Evolutionary conservation across 2,329 filamentous ascomycete species (phyloP).

Genomic region (Lizonia empirigonia): DNA sequence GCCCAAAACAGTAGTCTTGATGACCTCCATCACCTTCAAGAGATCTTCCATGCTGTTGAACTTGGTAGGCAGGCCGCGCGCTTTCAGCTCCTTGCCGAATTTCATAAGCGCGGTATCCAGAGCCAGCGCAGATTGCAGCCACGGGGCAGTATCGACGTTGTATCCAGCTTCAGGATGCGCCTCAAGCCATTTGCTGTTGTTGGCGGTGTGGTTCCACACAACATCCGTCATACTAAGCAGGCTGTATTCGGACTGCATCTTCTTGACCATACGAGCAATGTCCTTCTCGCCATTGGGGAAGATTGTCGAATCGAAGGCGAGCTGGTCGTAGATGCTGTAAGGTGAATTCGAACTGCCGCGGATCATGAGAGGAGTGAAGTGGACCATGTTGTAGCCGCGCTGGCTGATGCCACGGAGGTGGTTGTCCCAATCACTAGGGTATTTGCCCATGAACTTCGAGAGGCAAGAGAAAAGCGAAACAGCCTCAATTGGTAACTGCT

Average conservation of each 20-base stretch:
- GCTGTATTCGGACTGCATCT: slow-evolving; percentile 82
- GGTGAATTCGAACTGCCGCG: slow-evolving; percentile 92
- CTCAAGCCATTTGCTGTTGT: slow-evolving; percentile 93
- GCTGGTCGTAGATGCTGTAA: slow-evolving; percentile 94
- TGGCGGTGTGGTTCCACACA: slow-evolving; percentile 95
- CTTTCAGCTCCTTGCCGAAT: slow-evolving; percentile 66
- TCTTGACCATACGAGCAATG: slow-evolving; percentile 74
- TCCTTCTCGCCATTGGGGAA: slow-evolving; percentile 89
- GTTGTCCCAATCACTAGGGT: slow-evolving; percentile 86
- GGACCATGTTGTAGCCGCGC: slow-evolving; percentile 97
- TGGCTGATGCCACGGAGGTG: slow-evolving; percentile 87
- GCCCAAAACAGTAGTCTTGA: slow-evolving; percentile 80
- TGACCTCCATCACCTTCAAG: slow-evolving; percentile 77
- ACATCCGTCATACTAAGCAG: slow-evolving; percentile 92
- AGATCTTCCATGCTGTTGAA: slow-evolving; percentile 75
- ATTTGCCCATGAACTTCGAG: slow-evolving; percentile 97
- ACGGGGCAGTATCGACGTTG: slow-evolving; percentile 87
- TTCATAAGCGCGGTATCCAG: slow-evolving; percentile 76
- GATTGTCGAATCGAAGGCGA: slow-evolving; percentile 78
- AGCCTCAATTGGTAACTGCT: slow-evolving; percentile 79
- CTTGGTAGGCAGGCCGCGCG: slow-evolving; percentile 75
- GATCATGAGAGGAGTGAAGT: slow-evolving; percentile 92
- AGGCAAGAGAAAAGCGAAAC: slow-evolving; percentile 92
- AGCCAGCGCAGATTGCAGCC: slow-evolving; percentile 69
- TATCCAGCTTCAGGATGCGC: slow-evolving; percentile 96